Evolutionary conservation across 176 grass and related monocot species (phyloP).

Genomic region (Raddia guianensis): DNA sequence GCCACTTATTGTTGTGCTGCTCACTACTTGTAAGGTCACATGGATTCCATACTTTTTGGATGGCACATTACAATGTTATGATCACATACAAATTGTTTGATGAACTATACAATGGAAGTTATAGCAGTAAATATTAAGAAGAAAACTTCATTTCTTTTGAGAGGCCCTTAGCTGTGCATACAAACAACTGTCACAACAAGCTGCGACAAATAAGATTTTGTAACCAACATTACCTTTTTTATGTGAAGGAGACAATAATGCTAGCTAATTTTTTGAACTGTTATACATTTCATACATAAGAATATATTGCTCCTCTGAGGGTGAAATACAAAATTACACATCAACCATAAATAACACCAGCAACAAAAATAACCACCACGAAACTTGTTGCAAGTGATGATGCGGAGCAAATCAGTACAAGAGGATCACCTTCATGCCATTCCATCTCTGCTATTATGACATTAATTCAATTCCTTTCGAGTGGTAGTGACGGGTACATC

Average conservation of each 20-base stretch:
- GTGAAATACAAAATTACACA: background rate
- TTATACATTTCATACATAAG: conserved; percentile 17
- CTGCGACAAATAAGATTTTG: conserved; percentile 13
- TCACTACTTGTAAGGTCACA: background rate
- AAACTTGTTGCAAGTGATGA: background rate
- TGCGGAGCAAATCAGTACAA: conserved; percentile 11
- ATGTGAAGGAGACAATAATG: background rate
- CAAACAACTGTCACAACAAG: conserved; percentile 26
- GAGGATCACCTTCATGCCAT: conserved; percentile 23
- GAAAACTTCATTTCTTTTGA: background rate
- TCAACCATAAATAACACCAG: conserved; percentile 26
- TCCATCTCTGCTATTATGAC: background rate
- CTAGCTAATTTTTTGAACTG: conserved; percentile 10
- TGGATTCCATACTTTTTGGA: background rate
- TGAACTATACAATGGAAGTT: background rate
- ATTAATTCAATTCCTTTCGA: conserved; percentile 73
- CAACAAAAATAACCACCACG: background rate
- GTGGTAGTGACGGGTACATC: conserved; percentile 69
- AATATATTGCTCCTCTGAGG: background rate
- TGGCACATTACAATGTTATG: background rate
- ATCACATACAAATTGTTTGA: background rate
- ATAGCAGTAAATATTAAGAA: background rate
- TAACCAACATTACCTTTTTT: no score
- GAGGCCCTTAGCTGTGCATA: background rate
- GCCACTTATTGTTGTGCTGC: background rate